Base-by-base conservation (phyloP, 495 filamentous ascomycete species). In the Penicillium steckii region DNA sequence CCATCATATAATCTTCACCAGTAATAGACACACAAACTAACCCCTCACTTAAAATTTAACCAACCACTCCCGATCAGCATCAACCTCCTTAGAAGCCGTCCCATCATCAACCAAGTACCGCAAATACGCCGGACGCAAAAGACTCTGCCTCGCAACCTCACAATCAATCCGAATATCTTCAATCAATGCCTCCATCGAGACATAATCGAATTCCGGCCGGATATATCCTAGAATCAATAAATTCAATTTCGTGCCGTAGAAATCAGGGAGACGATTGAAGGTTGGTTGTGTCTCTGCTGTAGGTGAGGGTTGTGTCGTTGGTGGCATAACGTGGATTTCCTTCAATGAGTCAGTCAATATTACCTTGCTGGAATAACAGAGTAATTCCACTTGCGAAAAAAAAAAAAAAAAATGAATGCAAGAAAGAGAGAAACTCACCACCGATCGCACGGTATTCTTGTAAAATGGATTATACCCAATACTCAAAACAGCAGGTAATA, bases 391-490 rank as follows among this genome's bases (percentile, higher is more conserved):
- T n/a, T n/a, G n/a, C n/a, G n/a, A n/a, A n/a, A n/a, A n/a, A n/a
- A n/a, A n/a, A n/a, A n/a, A n/a, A n/a, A n/a, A n/a, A n/a, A n/a
- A n/a, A 22, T 7, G 3, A 0, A 25, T 22, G 17, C 44, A 2
- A 45, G 26, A 24, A 32, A 19, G 26, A 27, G 26, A 27, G 26
- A 32, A 0, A 72, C 73, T 23, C 67, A 80, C 79, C 59, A 93
- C 88, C 32, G 81, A 86, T 17, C 89, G 80, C 32, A 86, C 82
- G 19, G 80, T 80, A 68, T 97, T 96, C 66, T 90, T 91, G 74
- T 95, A 96, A 69, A 90, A 95, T 0, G 91, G 91, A 63, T 96
- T 96, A 77, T 88, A 96, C n/a, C 93, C 91, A 44, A 98, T 93
- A 30, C 83, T 88, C 85, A 98, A 85, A 44, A 96, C 93, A 74